Evolutionary conservation across 495 filamentous ascomycete species (phyloP), one percentile per base, ranked within the genome.

Genomic region (Elasticomyces elasticus): DNA sequence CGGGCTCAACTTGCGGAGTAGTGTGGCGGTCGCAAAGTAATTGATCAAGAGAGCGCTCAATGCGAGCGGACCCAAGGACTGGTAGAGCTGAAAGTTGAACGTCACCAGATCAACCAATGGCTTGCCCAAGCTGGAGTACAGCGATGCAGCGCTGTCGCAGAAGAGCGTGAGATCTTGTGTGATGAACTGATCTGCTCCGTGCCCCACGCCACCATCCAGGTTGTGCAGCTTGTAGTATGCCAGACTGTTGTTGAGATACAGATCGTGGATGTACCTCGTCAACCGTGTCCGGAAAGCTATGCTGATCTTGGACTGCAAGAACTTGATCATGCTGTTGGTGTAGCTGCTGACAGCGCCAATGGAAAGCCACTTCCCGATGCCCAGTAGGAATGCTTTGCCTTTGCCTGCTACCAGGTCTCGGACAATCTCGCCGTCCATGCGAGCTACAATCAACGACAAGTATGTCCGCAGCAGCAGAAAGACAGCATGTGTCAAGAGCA

Each of bases 291-390:
- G 86, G 77, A 99, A 99, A 41, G 94, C 88, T 53, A 99, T 99
- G 13, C 90, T 94, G 44, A 97, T 87, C 74, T 99, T 99, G 45
- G 87, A 87, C 66, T 99, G 91, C 50, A 99, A 78, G 70, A 89
- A 99, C 69, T 96, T 96, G 71, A 99, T 97, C 83, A 89, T 91
- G 33, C 89, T 87, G 66, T 96, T 96, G 33, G 87, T 94, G 65
- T 94, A 94, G 0, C 87, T 89, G 17, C 86, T 87, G 59, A 95
- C 78, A 37, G 76, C 77, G 40, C 81, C 80, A 42, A 87, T 79
- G 22, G 81, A 81, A 55, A 80, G 78, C 84, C 85, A 88, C 69
- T 96, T 95, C 45, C 84, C 64, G 51, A 99, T 82, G 22, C 94
- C 94, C 84, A 83, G 87, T 22, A 89, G 72, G 67, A 99, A 99